Percentiles rank a stretch among this genome's conserved stretches.
phyloP scores from a whole-genome alignment of 2,329 filamentous ascomycete species.

The Colletotrichum sp. region DNA sequence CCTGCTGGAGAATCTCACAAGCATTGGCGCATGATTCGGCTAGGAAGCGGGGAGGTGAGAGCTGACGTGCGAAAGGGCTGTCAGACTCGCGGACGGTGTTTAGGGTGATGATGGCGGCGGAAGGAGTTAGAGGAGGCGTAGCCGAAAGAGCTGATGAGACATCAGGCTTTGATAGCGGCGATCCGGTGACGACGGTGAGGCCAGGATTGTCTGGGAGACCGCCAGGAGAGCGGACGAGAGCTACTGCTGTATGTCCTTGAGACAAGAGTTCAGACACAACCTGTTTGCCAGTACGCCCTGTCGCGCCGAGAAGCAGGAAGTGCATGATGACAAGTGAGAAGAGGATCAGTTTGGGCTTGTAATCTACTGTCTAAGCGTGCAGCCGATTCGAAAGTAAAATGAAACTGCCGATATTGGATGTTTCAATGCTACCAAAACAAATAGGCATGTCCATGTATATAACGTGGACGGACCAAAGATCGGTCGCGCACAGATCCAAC shows the following conservation, averaged over 20 bases:
- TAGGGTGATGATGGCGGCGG: conserved; percentile 41
- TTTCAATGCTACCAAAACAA: no score
- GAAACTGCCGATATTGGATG: no score
- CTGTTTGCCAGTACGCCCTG: conserved; percentile 46
- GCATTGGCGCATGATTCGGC: conserved; percentile 40
- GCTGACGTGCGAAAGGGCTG: conserved; percentile 41
- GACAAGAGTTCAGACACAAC: conserved; percentile 43
- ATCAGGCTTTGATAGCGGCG: not conserved
- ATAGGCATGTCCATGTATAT: not conserved
- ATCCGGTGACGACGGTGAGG: not conserved
- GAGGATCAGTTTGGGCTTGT: not conserved
- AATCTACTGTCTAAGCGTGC: not conserved
- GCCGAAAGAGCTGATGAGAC: not conserved
- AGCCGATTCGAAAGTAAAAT: no score
- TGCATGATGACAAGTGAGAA: conserved; percentile 32
- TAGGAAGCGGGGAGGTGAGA: conserved; percentile 42
- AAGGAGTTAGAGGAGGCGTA: conserved; percentile 25
- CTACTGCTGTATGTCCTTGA: conserved; percentile 41
- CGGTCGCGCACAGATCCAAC: not conserved
- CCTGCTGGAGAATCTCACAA: conserved; percentile 35
- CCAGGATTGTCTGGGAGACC: not conserved
- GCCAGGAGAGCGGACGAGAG: conserved; percentile 38
- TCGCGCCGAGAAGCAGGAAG: conserved; percentile 48
- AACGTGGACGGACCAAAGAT: not conserved
- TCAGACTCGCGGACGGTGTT: conserved; percentile 45